Evolutionary conservation across 208 protist genomes (phyloP).

Genomic region (Porcisia hertigi): DNA sequence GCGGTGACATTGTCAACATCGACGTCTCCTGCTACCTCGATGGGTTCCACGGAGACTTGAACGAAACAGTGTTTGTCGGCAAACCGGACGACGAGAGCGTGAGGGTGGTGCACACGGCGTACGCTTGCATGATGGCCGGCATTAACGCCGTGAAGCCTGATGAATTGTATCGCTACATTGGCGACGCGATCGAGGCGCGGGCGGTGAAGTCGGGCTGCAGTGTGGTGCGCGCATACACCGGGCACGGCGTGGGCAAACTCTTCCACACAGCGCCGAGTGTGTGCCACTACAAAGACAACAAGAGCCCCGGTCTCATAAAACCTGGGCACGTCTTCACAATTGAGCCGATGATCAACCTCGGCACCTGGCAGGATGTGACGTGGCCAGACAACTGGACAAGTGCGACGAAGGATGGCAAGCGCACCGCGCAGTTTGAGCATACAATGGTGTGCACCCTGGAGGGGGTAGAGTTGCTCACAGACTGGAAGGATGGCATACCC

Average conservation of each 20-base stretch:
- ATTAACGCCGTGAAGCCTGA: constrained; percentile 82
- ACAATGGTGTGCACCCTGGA: constrained; percentile 95
- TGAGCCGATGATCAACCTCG: constrained; percentile 98
- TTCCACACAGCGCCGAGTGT: constrained; percentile 94
- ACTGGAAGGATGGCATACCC: constrained; percentile 82
- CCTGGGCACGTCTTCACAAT: constrained; percentile 98
- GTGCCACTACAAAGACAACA: constrained; percentile 93
- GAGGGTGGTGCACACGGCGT: constrained; percentile 82
- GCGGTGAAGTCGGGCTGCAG: constrained; percentile 64
- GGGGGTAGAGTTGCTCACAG: constrained; percentile 85
- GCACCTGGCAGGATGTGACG: constrained; percentile 89
- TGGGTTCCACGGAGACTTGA: constrained; percentile 92
- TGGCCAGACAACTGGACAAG: constrained; percentile 98
- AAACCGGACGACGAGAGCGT: constrained; percentile 74
- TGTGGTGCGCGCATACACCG: constrained; percentile 90
- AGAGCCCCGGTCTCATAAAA: constrained; percentile 89
- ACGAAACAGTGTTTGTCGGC: constrained; percentile 94
- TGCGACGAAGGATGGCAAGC: constrained; percentile 94
- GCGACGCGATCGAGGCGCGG: constrained; percentile 82
- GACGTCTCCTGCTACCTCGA: constrained; percentile 97
- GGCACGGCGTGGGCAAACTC: constrained; percentile 92
- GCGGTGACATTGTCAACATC: constrained; percentile 98
- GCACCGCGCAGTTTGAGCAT: constrained; percentile 99
- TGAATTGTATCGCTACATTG: constrained; percentile 83
- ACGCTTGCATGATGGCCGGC: constrained; percentile 81